phyloP scores from a whole-genome alignment of 306 rosid species.

The Citrullus mucosospermus region DNA sequence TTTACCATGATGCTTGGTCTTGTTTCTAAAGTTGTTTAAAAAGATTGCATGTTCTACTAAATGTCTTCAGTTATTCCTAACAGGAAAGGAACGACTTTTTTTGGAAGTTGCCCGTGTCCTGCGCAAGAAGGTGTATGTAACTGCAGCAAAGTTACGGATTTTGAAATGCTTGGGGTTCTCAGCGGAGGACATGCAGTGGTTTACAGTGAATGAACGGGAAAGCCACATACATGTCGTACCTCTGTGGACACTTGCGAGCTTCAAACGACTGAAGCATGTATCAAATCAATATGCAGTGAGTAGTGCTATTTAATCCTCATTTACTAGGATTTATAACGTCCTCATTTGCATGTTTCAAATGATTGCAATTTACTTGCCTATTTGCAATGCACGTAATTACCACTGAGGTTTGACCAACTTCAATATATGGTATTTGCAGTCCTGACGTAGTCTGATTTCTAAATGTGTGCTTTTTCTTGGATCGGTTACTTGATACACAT shows the following conservation, averaged over 20 bases:
- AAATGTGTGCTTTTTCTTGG: not conserved
- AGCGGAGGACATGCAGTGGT: conserved; percentile 84
- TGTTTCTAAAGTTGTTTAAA: not conserved
- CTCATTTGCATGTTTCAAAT: not conserved
- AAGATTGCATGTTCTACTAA: not conserved
- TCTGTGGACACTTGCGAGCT: conserved; percentile 92
- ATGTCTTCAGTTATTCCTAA: not conserved
- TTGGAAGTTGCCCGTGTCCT: conserved; percentile 92
- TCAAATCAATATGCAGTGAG: conserved; percentile 71
- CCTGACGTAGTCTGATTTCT: not conserved
- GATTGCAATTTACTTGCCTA: not conserved
- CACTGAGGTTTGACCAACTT: not conserved
- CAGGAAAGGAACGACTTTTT: conserved; percentile 89
- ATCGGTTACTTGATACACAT: not conserved
- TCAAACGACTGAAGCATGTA: conserved; percentile 75
- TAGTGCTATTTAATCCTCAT: not conserved
- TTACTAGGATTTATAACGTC: not conserved
- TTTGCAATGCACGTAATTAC: not conserved
- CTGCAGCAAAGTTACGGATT: conserved; percentile 61
- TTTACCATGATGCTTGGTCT: not conserved
- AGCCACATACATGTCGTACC: conserved; percentile 92
- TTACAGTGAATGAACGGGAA: conserved; percentile 71
- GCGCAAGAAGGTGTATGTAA: conserved; percentile 59
- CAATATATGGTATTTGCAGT: not conserved
- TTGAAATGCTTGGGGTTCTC: conserved; percentile 65